Evolutionary conservation across 2,329 filamentous ascomycete genomes (phyloP).

Genomic region (Sclerotinia sclerotiorum): DNA sequence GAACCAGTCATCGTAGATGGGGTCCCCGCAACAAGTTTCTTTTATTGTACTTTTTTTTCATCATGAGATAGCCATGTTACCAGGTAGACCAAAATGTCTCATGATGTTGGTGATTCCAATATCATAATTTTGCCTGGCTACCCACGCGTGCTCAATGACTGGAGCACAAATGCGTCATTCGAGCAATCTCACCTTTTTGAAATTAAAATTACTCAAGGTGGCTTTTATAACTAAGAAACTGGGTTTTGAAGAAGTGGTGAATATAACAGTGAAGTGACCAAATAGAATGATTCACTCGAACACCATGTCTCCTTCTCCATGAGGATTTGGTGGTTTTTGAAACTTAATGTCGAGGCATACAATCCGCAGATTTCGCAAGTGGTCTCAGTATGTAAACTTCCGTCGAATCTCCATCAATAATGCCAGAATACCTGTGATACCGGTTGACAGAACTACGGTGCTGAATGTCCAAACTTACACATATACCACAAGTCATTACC

Average conservation of each 20-base stretch:
- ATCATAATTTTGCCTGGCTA: neutral
- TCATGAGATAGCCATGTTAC: neutral
- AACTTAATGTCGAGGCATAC: too few species aligned
- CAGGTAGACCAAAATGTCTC: neutral
- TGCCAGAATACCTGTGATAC: neutral
- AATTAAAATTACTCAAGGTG: neutral
- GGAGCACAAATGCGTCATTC: neutral
- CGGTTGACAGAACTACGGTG: neutral
- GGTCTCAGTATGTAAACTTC: neutral
- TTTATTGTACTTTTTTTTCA: neutral
- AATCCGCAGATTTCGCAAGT: too few species aligned
- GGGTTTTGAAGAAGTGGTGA: neutral
- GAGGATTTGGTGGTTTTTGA: neutral
- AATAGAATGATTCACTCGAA: neutral
- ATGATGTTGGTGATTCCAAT: neutral
- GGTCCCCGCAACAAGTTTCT: neutral
- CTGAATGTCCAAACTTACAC: neutral
- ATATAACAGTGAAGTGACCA: neutral
- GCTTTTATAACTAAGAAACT: rapidly evolving
- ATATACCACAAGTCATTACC: too few species aligned
- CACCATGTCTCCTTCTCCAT: neutral
- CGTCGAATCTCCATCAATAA: too few species aligned
- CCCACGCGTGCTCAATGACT: neutral
- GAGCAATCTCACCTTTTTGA: too few species aligned
- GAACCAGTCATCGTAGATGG: neutral